Base-by-base conservation (phyloP, 2,329 filamentous ascomycete species). In the Xylaria multiplex region DNA sequence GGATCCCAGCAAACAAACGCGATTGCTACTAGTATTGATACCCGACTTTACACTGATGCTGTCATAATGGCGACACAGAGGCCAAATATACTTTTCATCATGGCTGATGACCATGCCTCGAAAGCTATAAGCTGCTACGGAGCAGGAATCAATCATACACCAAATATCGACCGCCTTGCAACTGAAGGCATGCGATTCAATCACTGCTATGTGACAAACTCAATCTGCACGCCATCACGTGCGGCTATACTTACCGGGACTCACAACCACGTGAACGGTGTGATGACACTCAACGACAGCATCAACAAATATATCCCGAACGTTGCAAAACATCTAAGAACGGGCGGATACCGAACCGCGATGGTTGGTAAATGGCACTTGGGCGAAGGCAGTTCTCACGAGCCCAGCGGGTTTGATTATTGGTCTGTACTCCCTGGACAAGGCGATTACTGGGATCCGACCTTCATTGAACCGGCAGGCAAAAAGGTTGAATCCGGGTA, bases 331-430 rank as follows among this genome's bases (percentile, higher is more conserved):
- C 78, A 81, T 24, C 75, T 86, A 0, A 79, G 80, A 1, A 75
- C 78, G 0, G 81, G 80, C 30, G 81, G 81, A 0, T 86, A 86
- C 64, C 79, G 80, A 53, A 86, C 83, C 0, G 83, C 81, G 7
- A 86, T 86, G 82, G 74, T 85, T 0, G 84, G 83, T 0, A 86
- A 86, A 70, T 86, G 84, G 83, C 84, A 85, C 68, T 72, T 86
- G 14, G 84, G 84, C 2, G 83, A 86, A 68, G 83, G 82, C 0
- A 64, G 68, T 2, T 74, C 70, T 0, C 81, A 84, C 58, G 78
- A 84, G 63, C 84, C 84, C 0, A 80, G 79, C 0, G 84, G 83
- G 0, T 85, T 85, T 42, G 83, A 85, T 69, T 81, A 84, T 69
- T 86, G 83, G 83, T 78, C 76, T n/a, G 77, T 85, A 4, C 67